These are phyloP conservation scores for Cyberlindnera sargentensis DNA, from an alignment of 805 yeast species.

Conservation along the genomic window DNA sequence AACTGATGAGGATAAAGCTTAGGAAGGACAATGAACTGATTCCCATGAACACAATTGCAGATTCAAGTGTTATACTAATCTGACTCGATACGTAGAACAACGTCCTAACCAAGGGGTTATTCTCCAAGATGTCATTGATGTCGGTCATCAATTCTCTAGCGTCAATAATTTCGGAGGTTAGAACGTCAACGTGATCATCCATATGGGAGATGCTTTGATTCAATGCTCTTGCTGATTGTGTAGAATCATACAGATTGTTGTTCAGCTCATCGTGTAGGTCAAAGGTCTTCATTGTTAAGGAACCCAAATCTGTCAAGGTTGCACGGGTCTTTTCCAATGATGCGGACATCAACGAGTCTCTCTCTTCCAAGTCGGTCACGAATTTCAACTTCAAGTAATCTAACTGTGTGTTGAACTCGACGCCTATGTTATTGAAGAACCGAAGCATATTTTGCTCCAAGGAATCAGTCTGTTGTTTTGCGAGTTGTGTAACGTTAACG, in stretches of 20 bases:
- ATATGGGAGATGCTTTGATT: constrained; percentile 5
- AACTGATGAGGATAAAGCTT: constrained; percentile 3
- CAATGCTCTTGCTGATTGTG: constrained; percentile 2
- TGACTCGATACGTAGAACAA: constrained; percentile 5
- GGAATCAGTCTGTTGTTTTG: constrained; percentile 7
- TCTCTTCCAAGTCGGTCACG: constrained; percentile 8
- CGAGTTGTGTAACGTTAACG: constrained; percentile 10
- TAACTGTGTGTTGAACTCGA: constrained; percentile 6
- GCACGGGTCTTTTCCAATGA: constrained; percentile 3
- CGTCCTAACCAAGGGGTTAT: constrained; percentile 9
- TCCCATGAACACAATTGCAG: constrained; percentile 1
- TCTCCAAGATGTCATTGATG: constrained; percentile 6
- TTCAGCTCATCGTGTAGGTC: constrained; percentile 1
- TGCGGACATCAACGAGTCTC: constrained; percentile 6
- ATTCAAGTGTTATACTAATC: constrained; percentile 1
- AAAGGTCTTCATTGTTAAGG: neutral
- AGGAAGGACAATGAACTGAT: constrained; percentile 4
- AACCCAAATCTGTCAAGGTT: neutral
- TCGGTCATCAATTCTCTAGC: constrained; percentile 6
- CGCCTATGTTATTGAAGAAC: constrained; percentile 7
- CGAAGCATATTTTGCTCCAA: constrained; percentile 7
- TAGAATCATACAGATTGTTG: neutral
- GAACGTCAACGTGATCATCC: constrained; percentile 3
- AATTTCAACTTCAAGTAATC: constrained; percentile 8
- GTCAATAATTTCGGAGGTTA: constrained; percentile 4